Base-by-base conservation (phyloP, 805 yeast genomes). In the Cyberlindnera amylophila region DNA sequence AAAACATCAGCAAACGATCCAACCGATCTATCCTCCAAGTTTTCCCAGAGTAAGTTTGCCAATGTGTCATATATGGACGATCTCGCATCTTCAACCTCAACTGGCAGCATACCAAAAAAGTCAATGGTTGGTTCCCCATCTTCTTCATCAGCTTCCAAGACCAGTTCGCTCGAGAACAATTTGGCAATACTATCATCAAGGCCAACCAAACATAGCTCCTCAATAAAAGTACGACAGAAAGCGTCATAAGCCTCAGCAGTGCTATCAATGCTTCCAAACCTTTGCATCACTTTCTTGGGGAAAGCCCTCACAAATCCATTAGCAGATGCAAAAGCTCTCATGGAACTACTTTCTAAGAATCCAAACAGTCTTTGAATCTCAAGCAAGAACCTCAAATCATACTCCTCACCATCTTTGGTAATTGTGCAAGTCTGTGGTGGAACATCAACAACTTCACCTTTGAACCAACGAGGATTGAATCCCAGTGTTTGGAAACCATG, bases 381-480 rank as follows among this genome's bases (percentile, higher is more conserved):
- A 38, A 63, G 51, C 6, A 63, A 42, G 15, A 65, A 57, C 10
- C 52, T 41, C n/a, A 61, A 45, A 37, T 58, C 56, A 7, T 52
- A 42, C 2, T 51, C 30, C 18, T 64, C 53, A 26, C 47, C 56
- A 21, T 63, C 61, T 5, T 54, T 51, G 9, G 38, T 34, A 1
- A 46, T 32, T 2, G 16, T 17, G 3, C 49, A 30, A 1, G 39
- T 15, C 3, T 36, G 48, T 12, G 41, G 38, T 4, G 54, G 50
- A 2, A 52, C 17, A 2, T 14, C 21, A 3, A 47, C 32, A 1
- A 23, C 8, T 1, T 54, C 57, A 0, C 62, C 65, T 42, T 52
- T 66, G 64, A 67, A 71, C 76, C 76, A 71, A 34, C 56, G 53
- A 4, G 65, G 61, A 13, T 63, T 51, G 44, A 52, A 70, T 0